Percentiles rank a stretch among this genome's conserved stretches.
Conservation (phyloP, 805 yeast genomes). For the Pichia paraexigua region DNA sequence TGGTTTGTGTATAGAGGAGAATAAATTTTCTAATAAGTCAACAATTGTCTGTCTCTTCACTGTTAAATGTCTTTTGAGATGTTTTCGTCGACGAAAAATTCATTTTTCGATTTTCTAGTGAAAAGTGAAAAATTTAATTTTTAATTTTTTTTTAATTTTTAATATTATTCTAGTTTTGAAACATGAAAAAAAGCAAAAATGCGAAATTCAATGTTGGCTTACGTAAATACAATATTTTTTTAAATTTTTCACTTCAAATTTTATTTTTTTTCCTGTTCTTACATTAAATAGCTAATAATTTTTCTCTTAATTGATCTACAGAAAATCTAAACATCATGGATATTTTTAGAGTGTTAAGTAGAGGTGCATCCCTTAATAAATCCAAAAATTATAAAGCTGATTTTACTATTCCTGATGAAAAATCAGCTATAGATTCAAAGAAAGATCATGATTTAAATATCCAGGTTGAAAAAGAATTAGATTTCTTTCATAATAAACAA, state of each 20-base stretch:
- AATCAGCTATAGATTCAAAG: conserved; percentile 18
- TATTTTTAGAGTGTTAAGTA: conserved; percentile 71
- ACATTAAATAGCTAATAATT: no score
- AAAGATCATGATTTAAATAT: conserved; percentile 33
- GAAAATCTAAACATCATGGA: conserved; percentile 48
- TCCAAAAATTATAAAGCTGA: conserved; percentile 39
- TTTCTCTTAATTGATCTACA: not conserved
- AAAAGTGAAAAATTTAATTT: not conserved
- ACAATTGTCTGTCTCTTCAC: not conserved
- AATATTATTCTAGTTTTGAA: no score
- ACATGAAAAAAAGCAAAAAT: no score
- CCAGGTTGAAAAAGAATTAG: conserved; percentile 53
- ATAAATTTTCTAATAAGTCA: not conserved
- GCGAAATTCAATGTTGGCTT: not conserved
- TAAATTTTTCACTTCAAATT: not conserved
- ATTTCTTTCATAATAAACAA: conserved; percentile 67
- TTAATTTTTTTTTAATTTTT: no score
- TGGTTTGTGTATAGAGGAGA: not conserved
- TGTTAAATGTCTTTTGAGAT: not conserved
- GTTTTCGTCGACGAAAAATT: not conserved
- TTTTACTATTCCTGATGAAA: conserved; percentile 28
- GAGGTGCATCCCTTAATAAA: conserved; percentile 78
- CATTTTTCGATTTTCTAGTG: not conserved
- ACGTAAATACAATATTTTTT: not conserved
- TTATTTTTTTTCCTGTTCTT: not conserved